Conservation (phyloP, 441 rosid species). For the Sinapis alba region DNA sequence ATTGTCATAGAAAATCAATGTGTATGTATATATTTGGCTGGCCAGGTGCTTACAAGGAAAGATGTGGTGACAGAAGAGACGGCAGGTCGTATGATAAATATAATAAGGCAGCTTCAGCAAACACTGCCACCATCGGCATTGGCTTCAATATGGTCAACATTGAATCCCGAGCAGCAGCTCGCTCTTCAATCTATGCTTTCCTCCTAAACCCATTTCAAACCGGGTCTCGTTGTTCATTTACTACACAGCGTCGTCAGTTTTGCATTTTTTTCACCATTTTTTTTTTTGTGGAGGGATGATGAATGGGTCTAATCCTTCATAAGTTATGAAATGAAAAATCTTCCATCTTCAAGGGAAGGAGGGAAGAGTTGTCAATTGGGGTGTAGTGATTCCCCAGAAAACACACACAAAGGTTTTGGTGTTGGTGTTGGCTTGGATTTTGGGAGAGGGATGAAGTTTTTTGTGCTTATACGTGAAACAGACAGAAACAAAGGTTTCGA, state of each 20-base stretch:
- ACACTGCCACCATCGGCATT: conserved; percentile 83
- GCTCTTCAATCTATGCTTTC: conserved; percentile 91
- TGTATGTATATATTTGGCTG: conserved; percentile 1
- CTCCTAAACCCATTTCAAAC: conserved; percentile 42
- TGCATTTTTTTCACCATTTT: conserved; percentile 24
- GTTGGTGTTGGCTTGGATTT: conserved; percentile 15
- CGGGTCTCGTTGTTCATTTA: conserved; percentile 15
- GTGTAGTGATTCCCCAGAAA: conserved; percentile 15
- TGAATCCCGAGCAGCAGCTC: conserved; percentile 93
- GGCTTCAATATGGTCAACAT: conserved; percentile 86
- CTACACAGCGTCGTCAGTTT: conserved; percentile 36
- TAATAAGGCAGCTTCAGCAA: conserved; percentile 88
- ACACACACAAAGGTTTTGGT: not conserved
- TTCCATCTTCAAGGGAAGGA: conserved; percentile 12
- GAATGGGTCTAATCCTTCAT: conserved; percentile 27
- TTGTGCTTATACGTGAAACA: conserved; percentile 31
- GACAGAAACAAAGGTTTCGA: not conserved
- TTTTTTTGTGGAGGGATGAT: conserved; percentile 36
- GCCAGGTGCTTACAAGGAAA: conserved; percentile 76
- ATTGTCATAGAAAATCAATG: not conserved
- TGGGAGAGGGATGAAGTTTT: conserved; percentile 26
- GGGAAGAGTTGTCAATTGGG: conserved; percentile 25
- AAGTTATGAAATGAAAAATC: conserved; percentile 24
- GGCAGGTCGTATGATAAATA: conserved; percentile 69
- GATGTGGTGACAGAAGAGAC: conserved; percentile 90